Evolutionary conservation across 352 stramenopile genomes (phyloP).

Genomic region (Phytopythium helicoides): DNA sequence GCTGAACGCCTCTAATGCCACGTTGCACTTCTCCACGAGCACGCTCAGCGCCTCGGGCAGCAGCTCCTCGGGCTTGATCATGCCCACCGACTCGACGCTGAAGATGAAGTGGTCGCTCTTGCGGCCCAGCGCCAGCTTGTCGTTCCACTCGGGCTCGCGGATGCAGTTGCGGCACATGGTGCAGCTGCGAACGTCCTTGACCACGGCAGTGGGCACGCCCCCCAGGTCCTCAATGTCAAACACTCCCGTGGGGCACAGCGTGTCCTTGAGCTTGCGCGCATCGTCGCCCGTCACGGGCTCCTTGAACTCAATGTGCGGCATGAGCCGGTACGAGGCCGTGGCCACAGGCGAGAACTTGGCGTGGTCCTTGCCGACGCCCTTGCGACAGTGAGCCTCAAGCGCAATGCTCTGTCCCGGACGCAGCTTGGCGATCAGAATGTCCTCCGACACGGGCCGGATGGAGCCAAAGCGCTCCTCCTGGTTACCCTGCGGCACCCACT

Average conservation of each 20-base stretch:
- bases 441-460: constrained; percentile 90
- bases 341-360: constrained; percentile 97
- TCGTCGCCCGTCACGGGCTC: constrained; percentile 61
- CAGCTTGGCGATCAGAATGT: constrained; percentile 97
- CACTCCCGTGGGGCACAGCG: constrained; percentile 74
- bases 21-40: constrained; percentile 79
- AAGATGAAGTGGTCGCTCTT: constrained; percentile 98
- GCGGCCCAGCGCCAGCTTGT: constrained; percentile 89
- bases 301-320: constrained; percentile 82
- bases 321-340: constrained; percentile 94
- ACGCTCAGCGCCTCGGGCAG: constrained; percentile 77
- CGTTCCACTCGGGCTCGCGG: constrained; percentile 78
- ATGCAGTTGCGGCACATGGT: constrained; percentile 98
- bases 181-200: constrained; percentile 86
- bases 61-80: constrained; percentile 85
- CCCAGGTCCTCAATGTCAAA: constrained; percentile 93
- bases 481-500: constrained; percentile 96
- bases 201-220: constrained; percentile 65
- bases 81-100: constrained; percentile 80
- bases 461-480: constrained; percentile 89
- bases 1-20: constrained; percentile 81
- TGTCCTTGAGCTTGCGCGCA: constrained; percentile 55
- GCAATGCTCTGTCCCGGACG: constrained; percentile 95
- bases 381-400: constrained; percentile 93
- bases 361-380: constrained; percentile 96